Evolutionary conservation across 768 basidiomycete species (phyloP), one percentile per base, ranked within the genome.

Genomic region (Suillus bovinus): DNA sequence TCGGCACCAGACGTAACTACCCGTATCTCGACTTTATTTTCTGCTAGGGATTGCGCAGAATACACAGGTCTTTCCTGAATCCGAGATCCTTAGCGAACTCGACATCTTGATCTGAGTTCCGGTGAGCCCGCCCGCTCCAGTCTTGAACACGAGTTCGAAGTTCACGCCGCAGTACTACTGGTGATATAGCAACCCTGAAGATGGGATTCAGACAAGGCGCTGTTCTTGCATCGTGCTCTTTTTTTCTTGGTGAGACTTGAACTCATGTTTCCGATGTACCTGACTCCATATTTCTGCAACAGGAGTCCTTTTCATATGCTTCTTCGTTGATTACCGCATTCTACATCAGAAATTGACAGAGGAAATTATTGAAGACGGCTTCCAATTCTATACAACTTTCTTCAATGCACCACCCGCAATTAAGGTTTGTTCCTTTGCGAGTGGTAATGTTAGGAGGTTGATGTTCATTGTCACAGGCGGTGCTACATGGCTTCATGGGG

Each of bases 131-230:
- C 17, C 8, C 16, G 20, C 17, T 38, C 24, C 3, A 22, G 10
- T 53, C n/a, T 38, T 27, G 53, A 56, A 39, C 10, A 24, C 14
- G 7, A 55, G 34, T 52, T 33, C 29, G 27, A 50, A 50, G 31
- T 27, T 56, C 29, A 41, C 38, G 17, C 38, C 5, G 17, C 22
- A 55, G 22, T 10, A 22, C 29, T 52, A 52, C 31, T n/a, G 33
- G 31, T 10, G n/a, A 34, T 20, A 16, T 17, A 11, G 16, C 24
- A 27, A 56, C 9, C 36, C 49, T 52, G 49, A 69, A 47, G 20
- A 96, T 96, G 94, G 90, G 91, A 52, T 98, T 96, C 82, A 84
- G 84, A 72, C 88, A 93, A 72, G 94, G 92, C 46, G 89, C 92
- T n/a, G 86, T 96, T 31, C 83, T 96, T 47, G 87, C 88, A 44